These are phyloP conservation scores for Dissophora globulifera DNA, from an alignment of 192 early-diverging fungal species.

Conservation along the genomic window DNA sequence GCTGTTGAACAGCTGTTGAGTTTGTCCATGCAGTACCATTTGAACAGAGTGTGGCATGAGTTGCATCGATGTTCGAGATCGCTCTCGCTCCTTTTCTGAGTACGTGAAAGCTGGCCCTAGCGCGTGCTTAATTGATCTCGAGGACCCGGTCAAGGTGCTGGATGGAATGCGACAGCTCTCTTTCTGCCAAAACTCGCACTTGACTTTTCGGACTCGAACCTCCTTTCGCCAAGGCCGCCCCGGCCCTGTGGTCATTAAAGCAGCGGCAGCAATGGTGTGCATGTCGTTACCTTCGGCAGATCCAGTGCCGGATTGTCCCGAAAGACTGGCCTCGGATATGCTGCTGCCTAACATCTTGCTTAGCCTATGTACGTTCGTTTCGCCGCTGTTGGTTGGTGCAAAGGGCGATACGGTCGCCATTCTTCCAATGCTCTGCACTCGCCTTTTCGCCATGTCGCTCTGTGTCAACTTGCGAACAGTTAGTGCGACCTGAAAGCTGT, in stretches of 20 bases:
- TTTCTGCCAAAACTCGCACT: conserved; percentile 54
- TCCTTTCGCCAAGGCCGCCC: conserved; percentile 29
- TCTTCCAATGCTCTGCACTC: conserved; percentile 5
- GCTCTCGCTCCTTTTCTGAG: conserved; percentile 31
- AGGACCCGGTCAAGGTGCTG: background rate
- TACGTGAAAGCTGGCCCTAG: conserved; percentile 30
- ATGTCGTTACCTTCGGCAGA: background rate
- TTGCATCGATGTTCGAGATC: conserved; percentile 4
- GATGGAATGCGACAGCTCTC: conserved; percentile 41
- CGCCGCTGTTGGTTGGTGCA: too few relatives aligned
- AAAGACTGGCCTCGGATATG: background rate
- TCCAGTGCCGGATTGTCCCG: background rate
- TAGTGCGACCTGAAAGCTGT: conserved; percentile 46
- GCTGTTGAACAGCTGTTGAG: background rate
- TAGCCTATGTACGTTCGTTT: too few relatives aligned
- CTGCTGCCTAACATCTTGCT: background rate
- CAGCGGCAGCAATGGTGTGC: background rate
- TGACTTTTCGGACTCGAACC: conserved; percentile 43
- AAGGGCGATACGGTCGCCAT: background rate
- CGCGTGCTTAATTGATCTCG: conserved; percentile 34
- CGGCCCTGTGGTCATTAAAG: background rate
- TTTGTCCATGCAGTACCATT: background rate
- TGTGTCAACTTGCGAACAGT: conserved; percentile 42
- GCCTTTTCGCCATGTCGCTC: conserved; percentile 20
- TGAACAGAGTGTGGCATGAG: background rate